phyloP scores from a whole-genome alignment of 1,284 basidiomycete species.

The Rhodotorula glutinis region DNA sequence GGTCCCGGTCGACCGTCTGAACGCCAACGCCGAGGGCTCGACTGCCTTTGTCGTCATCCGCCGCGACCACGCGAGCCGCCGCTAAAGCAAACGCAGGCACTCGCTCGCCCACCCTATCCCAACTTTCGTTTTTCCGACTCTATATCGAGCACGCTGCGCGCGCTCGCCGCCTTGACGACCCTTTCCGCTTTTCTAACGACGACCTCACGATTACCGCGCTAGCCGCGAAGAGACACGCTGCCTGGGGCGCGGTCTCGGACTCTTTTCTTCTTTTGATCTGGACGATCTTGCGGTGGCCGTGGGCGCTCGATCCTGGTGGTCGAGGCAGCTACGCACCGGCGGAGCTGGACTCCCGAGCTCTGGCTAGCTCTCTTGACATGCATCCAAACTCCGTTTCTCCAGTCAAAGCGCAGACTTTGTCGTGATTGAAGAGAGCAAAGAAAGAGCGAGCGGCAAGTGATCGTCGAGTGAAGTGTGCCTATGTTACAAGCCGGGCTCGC shows the following conservation, averaged over 20 bases:
- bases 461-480: no score
- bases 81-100: neutral
- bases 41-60: neutral
- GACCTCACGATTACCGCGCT: slow-evolving; percentile 16
- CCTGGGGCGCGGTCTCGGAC: slow-evolving; percentile 27
- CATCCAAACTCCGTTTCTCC: no score
- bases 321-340: neutral
- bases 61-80: slow-evolving; percentile 21
- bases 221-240: slow-evolving; percentile 34
- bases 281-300: neutral
- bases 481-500: no score
- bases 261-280: no score
- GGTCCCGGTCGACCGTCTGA: slow-evolving; percentile 5
- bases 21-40: neutral
- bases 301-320: neutral
- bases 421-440: no score
- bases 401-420: no score
- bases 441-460: no score
- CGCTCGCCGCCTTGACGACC: neutral
- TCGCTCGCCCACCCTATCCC: neutral
- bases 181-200: neutral
- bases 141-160: no score
- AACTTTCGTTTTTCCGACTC: no score
- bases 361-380: no score
- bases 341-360: neutral